phyloP scores from a whole-genome alignment of 257 asterid genomes.

The Apocynum venetum region DNA sequence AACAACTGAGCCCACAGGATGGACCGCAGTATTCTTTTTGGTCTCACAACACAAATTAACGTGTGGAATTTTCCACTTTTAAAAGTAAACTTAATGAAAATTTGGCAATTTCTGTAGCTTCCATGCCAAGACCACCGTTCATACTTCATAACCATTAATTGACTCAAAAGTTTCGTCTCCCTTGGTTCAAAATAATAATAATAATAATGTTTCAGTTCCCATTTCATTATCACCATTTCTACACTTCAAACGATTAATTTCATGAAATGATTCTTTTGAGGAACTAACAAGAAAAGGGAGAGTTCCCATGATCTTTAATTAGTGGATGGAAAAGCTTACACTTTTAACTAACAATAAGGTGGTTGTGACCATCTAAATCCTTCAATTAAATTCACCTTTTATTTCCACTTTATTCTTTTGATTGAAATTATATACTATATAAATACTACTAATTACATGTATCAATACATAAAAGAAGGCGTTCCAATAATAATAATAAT shows the following conservation, averaged over 20 bases:
- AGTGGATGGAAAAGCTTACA: neutral
- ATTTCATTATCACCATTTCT: neutral
- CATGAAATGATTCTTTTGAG: neutral
- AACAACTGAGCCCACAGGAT: neutral
- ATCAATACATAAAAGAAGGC: no score
- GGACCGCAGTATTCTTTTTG: neutral
- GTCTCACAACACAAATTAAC: neutral
- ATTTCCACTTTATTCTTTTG: no score
- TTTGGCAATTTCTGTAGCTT: neutral
- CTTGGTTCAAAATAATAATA: no score
- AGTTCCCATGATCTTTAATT: neutral
- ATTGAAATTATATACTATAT: no score
- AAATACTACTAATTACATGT: no score
- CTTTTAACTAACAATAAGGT: neutral
- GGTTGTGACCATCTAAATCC: neutral
- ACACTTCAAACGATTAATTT: no score
- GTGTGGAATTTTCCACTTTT: slow-evolving; percentile 4
- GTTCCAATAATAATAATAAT: no score
- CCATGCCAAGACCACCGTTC: slow-evolving; percentile 16
- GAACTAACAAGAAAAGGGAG: neutral
- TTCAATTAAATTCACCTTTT: no score
- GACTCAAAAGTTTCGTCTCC: slow-evolving; percentile 1
- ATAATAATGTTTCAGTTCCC: slow-evolving; percentile 3
- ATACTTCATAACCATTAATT: neutral
- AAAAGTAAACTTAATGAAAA: neutral